Evolutionary conservation across 1,139 yeast genomes (phyloP), one percentile per base, ranked within the genome.

Genomic region (Pneumocystis wakefieldiae): DNA sequence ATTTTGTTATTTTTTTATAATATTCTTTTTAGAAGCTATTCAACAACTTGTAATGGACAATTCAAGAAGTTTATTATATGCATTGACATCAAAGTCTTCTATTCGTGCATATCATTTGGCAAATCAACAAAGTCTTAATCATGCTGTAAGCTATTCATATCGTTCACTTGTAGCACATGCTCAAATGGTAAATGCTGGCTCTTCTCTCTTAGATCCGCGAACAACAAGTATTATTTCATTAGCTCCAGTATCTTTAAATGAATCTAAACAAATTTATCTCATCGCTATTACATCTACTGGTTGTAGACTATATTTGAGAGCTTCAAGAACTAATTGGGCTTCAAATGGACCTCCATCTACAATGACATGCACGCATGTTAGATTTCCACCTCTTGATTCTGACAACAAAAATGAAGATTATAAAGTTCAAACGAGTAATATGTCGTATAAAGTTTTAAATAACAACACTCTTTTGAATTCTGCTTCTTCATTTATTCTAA

Each of bases 281-380:
- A 84, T 91, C 60, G 97, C 96, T 0, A 79, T 88, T n/a, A 89
- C 97, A 0, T 79, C 84, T 62, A 85, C 84, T 65, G 98, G 98
- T 19, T 86, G 87, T 67, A 82, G 98, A 68, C 77, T 92, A 41
- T 85, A 83, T 67, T 68, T 77, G 65, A 71, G 76, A 42, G 76
- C 76, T 10, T 75, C 73, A 12, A 67, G 72, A n/a, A 64, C 67
- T 57, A 57, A 57, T 32, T 37, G 59, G 42, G 60, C 57, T 59
- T 29, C 36, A 61, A 60, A 60, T 55, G 64, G 66, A 14, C 60
- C 66, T 24, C 59, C 66, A 36, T 53, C 62, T 32, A 65, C 66
- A 42, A 62, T 66, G 41, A 69, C 74, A 63, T 75, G 73, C 15
- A 70, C 72, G 32, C 76, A 73, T 63, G 72, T 71, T 32, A 67